Percentiles rank a stretch among this genome's conserved stretches.
Evolutionary conservation across 225 moss, liverwort and hornwort genomes (phyloP).

Genomic region (Takakia lepidozioides): DNA sequence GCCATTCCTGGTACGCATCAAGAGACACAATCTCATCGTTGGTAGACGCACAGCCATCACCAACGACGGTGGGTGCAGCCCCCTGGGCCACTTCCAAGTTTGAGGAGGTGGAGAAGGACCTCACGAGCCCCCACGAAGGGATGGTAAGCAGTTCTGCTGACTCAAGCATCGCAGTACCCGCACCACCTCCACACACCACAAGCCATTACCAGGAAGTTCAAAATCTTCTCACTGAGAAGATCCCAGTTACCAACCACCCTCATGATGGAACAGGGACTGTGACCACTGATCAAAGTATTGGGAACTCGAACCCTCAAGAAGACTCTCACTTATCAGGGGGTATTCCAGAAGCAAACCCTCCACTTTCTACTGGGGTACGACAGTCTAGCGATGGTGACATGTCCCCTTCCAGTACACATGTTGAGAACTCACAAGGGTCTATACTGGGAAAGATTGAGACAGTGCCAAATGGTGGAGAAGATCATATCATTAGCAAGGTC

Average conservation of each 20-base stretch:
- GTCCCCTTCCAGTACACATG: too few relatives aligned
- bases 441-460: conserved; percentile 2
- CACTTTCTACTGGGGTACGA: neutral
- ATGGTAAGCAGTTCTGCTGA: conserved; percentile 2
- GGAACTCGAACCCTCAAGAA: conserved; percentile 11
- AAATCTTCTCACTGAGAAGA: conserved; percentile 28
- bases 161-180: conserved; percentile 10
- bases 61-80: conserved; percentile 73
- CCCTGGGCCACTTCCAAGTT: conserved; percentile 97
- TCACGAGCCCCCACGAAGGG: conserved; percentile 28
- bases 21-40: conserved; percentile 74
- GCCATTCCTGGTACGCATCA: conserved; percentile 87
- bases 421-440: too few relatives aligned
- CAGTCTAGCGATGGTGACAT: neutral
- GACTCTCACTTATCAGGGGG: conserved; percentile 3
- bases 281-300: too few relatives aligned
- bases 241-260: conserved; percentile 22
- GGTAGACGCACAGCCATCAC: conserved; percentile 41
- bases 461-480: neutral
- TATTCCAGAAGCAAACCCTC: neutral
- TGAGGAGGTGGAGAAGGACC: conserved; percentile 82
- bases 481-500: neutral
- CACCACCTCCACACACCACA: neutral
- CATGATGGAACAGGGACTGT: too few relatives aligned
- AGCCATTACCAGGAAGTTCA: conserved; percentile 26